These are phyloP conservation scores for Schizophyllum commune DNA, from an alignment of 1,284 basidiomycete species.

Conservation along the genomic window DNA sequence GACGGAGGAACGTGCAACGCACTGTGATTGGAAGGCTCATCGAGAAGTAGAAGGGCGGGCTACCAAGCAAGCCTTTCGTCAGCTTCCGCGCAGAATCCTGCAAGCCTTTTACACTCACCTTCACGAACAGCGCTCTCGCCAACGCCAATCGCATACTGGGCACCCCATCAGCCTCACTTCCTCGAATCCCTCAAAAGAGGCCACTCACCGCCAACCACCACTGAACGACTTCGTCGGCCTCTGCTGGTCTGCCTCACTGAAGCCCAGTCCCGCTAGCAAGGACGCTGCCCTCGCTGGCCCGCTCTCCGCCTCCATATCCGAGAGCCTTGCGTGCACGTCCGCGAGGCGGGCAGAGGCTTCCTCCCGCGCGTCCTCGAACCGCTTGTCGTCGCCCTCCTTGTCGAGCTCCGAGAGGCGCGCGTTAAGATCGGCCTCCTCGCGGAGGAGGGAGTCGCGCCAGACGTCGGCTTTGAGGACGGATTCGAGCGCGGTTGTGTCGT, in stretches of 20 bases:
- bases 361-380: conserved; percentile 77
- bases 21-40: conserved; percentile 99
- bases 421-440: conserved; percentile 75
- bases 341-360: conserved; percentile 82
- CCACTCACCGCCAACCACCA: conserved; percentile 85
- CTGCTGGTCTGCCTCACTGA: conserved; percentile 83
- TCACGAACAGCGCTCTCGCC: conserved; percentile 90
- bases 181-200: conserved; percentile 1
- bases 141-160: conserved; percentile 76
- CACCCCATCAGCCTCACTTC: background rate
- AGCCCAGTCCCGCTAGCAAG: conserved; percentile 87
- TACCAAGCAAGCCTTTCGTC: conserved; percentile 18
- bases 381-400: conserved; percentile 64
- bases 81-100: background rate
- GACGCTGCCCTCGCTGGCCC: conserved; percentile 91
- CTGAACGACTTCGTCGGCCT: conserved; percentile 85
- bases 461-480: conserved; percentile 96
- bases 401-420: conserved; percentile 69
- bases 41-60: conserved; percentile 79
- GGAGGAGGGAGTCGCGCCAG: conserved; percentile 86
- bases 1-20: conserved; percentile 16
- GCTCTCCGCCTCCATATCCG: conserved; percentile 98
- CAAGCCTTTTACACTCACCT: conserved; percentile 38
- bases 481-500: conserved; percentile 88
- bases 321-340: conserved; percentile 85